Percentiles rank a stretch among this genome's conserved stretches.
These are phyloP conservation scores for Candolleomyces efflorescens DNA, from an alignment of 768 basidiomycete species.

Conservation along the genomic window DNA sequence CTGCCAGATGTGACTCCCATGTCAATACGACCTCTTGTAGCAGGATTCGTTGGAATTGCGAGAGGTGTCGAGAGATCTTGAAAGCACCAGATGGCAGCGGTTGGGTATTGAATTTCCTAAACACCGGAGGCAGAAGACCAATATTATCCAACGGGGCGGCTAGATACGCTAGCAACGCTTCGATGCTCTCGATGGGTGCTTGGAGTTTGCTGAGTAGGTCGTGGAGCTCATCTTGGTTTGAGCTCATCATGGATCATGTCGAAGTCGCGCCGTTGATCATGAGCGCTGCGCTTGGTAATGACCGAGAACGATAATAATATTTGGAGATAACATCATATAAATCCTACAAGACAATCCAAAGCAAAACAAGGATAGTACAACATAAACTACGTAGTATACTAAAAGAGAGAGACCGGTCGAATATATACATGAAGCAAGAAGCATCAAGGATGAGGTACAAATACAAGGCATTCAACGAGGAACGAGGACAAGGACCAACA, in stretches of 20 bases:
- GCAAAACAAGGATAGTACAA: not conserved
- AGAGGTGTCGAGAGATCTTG: slow-evolving; percentile 37
- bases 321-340: too few species aligned
- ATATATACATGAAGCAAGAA: not conserved
- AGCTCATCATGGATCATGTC: slow-evolving; percentile 7
- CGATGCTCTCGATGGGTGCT: slow-evolving; percentile 42
- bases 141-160: slow-evolving; percentile 53
- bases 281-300: too few species aligned
- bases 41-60: slow-evolving; percentile 60
- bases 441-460: slow-evolving; percentile 6
- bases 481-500: not conserved
- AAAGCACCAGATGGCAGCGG: slow-evolving; percentile 30
- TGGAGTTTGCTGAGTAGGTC: slow-evolving; percentile 43
- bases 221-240: slow-evolving; percentile 24
- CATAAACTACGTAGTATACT: not conserved
- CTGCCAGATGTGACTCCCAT: slow-evolving; percentile 58
- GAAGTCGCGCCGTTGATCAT: too few species aligned
- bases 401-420: not conserved
- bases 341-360: too few species aligned
- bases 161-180: slow-evolving; percentile 52
- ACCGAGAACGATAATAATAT: too few species aligned
- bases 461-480: slow-evolving; percentile 1
- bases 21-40: slow-evolving; percentile 62
- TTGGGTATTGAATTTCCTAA: slow-evolving; percentile 36
- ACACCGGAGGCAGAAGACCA: slow-evolving; percentile 58